phyloP scores from a whole-genome alignment of 2,329 filamentous ascomycete species.

The Dichotomopilus funicola region DNA sequence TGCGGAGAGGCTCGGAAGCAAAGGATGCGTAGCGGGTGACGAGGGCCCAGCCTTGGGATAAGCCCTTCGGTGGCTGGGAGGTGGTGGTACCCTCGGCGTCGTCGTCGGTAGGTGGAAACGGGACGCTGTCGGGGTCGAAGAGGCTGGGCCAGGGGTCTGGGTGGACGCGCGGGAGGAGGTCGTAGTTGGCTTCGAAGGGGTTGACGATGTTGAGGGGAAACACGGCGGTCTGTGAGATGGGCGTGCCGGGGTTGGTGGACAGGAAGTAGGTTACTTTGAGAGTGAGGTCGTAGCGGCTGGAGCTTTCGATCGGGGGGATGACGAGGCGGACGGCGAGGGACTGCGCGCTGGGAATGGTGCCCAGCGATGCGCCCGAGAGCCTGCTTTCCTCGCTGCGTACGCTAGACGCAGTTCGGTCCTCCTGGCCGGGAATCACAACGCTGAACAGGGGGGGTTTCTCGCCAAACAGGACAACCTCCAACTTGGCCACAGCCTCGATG shows the following conservation, averaged over 20 bases:
- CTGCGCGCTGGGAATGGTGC: slow-evolving; percentile 41
- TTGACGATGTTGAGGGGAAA: slow-evolving; percentile 67
- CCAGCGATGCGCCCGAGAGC: slow-evolving; percentile 38
- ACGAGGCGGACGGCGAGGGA: slow-evolving; percentile 40
- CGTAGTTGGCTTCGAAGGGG: slow-evolving; percentile 89
- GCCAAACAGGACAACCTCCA: slow-evolving; percentile 64
- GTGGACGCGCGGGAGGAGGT: slow-evolving; percentile 74
- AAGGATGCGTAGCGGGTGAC: slow-evolving; percentile 70
- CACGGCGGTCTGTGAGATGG: slow-evolving; percentile 66
- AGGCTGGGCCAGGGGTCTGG: slow-evolving; percentile 78
- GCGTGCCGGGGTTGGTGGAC: slow-evolving; percentile 70
- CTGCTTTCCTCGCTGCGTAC: slow-evolving; percentile 36
- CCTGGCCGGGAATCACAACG: slow-evolving; percentile 28
- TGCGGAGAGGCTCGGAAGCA: slow-evolving; percentile 60
- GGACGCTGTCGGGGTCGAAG: slow-evolving; percentile 57
- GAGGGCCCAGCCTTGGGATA: slow-evolving; percentile 77
- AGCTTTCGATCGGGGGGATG: slow-evolving; percentile 45
- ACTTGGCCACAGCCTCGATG: slow-evolving; percentile 62
- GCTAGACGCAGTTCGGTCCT: slow-evolving; percentile 15
- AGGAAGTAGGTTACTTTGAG: slow-evolving; percentile 73
- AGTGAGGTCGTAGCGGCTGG: slow-evolving; percentile 58
- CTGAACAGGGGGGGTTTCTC: slow-evolving; percentile 43
- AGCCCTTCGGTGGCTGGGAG: slow-evolving; percentile 42
- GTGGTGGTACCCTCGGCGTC: slow-evolving; percentile 27
- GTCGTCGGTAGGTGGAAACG: slow-evolving; percentile 22